Percentiles rank a stretch among this genome's conserved stretches.
phyloP scores from a whole-genome alignment of 768 basidiomycete genomes.

The Termitomyces eurrhizus region DNA sequence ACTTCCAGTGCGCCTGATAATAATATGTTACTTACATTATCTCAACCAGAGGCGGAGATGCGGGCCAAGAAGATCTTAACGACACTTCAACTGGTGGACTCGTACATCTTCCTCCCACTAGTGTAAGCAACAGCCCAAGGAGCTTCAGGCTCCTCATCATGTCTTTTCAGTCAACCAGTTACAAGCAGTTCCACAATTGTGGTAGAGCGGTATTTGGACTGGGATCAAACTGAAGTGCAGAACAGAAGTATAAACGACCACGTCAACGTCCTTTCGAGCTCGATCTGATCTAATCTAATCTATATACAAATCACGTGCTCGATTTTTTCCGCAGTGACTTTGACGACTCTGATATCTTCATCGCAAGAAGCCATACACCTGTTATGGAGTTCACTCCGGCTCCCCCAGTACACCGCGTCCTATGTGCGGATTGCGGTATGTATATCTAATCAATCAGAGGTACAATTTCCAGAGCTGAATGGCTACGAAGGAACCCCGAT shows the following conservation, averaged over 20 bases:
- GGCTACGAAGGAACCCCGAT: constrained; percentile 66
- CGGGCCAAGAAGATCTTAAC: constrained; percentile 62
- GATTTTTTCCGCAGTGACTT: constrained; percentile 8
- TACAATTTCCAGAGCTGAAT: constrained; percentile 2
- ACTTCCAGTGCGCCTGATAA: constrained; percentile 1
- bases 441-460: constrained; percentile 1
- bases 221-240: not conserved
- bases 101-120: constrained; percentile 9
- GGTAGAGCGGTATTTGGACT: not conserved
- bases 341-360: not conserved
- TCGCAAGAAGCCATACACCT: not conserved
- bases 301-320: constrained; percentile 13
- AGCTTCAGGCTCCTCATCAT: constrained; percentile 17
- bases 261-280: constrained; percentile 11
- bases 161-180: not conserved
- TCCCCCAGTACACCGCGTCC: constrained; percentile 75
- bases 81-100: constrained; percentile 55
- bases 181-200: not conserved
- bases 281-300: constrained; percentile 13
- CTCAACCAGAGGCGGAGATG: constrained; percentile 60
- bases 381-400: constrained; percentile 77
- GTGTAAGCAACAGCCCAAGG: constrained; percentile 14
- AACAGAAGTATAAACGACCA: constrained; percentile 6
- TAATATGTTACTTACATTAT: constrained; percentile 45
- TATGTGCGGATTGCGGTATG: constrained; percentile 87